phyloP scores from a whole-genome alignment of 176 grass and related monocot species.

The Zea luxurians region DNA sequence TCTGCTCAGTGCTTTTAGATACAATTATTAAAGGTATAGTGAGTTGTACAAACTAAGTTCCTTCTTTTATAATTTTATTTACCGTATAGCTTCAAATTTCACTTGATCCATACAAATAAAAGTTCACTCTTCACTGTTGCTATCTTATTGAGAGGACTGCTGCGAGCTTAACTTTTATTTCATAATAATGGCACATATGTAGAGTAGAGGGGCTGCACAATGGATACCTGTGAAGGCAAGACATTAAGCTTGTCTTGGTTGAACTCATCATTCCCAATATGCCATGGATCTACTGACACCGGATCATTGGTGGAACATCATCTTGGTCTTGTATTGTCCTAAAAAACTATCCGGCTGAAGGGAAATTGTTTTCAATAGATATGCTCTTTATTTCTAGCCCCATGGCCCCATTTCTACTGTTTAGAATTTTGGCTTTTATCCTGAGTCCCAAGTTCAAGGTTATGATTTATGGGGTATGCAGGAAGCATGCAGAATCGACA shows the following conservation, averaged over 20 bases:
- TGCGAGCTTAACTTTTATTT: constrained; percentile 17
- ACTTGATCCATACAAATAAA: neutral
- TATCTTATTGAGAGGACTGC: constrained; percentile 16
- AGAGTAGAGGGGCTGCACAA: neutral
- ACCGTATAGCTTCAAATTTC: constrained; percentile 20
- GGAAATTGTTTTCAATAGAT: constrained; percentile 12
- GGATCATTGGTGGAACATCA: neutral
- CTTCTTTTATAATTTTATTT: constrained; percentile 14
- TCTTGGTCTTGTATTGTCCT: neutral
- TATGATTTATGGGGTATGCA: neutral
- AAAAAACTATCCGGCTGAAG: neutral
- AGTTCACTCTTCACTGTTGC: neutral
- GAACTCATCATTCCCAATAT: constrained; percentile 20
- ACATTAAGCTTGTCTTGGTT: constrained; percentile 8
- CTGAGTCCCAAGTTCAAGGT: constrained; percentile 21
- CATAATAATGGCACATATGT: neutral
- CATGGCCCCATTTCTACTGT: neutral
- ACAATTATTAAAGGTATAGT: constrained; percentile 90
- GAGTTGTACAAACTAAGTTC: constrained; percentile 14
- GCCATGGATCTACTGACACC: neutral
- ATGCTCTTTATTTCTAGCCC: constrained; percentile 20
- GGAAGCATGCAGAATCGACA: constrained; percentile 4
- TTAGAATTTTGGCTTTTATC: constrained; percentile 8
- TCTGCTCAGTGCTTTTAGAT: constrained; percentile 76
- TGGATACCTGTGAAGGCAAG: neutral